These are phyloP conservation scores for Tanacetum coccineum DNA, from an alignment of 129 eudicot species.

Conservation along the genomic window DNA sequence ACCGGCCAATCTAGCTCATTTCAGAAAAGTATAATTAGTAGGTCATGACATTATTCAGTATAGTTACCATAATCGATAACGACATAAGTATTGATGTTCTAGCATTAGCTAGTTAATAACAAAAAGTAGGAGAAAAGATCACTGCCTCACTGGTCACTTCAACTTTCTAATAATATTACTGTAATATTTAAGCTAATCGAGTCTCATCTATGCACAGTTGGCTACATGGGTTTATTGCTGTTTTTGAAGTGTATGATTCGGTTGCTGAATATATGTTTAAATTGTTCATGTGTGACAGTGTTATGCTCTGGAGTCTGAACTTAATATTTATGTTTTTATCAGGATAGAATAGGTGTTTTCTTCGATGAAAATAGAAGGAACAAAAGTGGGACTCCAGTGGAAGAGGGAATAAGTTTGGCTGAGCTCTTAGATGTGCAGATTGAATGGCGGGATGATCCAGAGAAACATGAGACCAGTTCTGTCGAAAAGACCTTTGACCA, in stretches of 20 bases:
- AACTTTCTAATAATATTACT: too few relatives aligned
- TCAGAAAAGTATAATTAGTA: too few relatives aligned
- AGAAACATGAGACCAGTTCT: conserved; percentile 30
- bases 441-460: conserved; percentile 54
- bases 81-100: too few relatives aligned
- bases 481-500: conserved; percentile 25
- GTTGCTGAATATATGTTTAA: conserved; percentile 7
- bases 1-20: too few relatives aligned
- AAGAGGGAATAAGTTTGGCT: conserved; percentile 41
- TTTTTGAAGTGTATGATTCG: conserved; percentile 10
- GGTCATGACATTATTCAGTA: too few relatives aligned
- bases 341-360: conserved; percentile 52
- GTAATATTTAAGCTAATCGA: not conserved
- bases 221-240: conserved; percentile 3
- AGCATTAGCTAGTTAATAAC: too few relatives aligned
- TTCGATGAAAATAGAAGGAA: conserved; percentile 33
- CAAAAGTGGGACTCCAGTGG: conserved; percentile 43
- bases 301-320: conserved; percentile 11
- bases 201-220: conserved; percentile 5
- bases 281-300: conserved; percentile 4
- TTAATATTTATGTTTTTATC: conserved; percentile 30
- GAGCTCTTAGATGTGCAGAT: conserved; percentile 56
- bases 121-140: too few relatives aligned
- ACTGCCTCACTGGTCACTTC: too few relatives aligned
- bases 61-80: too few relatives aligned